Evolutionary conservation across 140 eudicot species (phyloP).

Genomic region (Oenanthe javanica): DNA sequence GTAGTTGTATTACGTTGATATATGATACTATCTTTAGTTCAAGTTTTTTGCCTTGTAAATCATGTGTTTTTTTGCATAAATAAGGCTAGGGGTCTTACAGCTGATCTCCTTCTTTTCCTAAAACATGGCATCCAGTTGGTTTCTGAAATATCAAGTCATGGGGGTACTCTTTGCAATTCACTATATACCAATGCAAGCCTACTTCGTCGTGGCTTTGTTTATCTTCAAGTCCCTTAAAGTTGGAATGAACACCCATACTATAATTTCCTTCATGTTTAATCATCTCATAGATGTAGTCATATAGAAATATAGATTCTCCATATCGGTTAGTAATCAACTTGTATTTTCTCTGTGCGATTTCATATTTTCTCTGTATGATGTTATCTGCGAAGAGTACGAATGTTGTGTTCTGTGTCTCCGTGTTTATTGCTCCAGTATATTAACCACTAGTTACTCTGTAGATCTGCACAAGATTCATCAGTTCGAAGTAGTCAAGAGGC

Average conservation of each 20-base stretch:
- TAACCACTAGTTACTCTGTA: slow-evolving; percentile 11
- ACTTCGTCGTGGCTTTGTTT: neutral
- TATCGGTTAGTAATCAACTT: too few relatives aligned
- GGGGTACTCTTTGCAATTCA: neutral
- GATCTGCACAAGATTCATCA: slow-evolving; percentile 52
- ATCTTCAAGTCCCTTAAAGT: neutral
- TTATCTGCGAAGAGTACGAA: neutral
- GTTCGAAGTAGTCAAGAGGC: slow-evolving; percentile 56
- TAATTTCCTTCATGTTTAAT: neutral
- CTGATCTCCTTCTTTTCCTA: neutral
- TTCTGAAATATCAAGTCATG: neutral
- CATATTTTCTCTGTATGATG: neutral
- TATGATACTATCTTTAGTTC: neutral
- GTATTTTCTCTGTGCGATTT: too few relatives aligned
- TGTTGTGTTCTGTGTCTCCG: neutral
- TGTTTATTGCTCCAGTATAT: neutral
- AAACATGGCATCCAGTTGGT: neutral
- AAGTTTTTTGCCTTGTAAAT: neutral
- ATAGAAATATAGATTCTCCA: too few relatives aligned
- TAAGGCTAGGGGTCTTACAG: neutral
- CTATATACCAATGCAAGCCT: neutral
- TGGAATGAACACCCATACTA: neutral
- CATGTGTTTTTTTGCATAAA: neutral
- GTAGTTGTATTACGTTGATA: neutral
- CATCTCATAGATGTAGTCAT: neutral